Evolutionary conservation across 352 stramenopile species (phyloP), one percentile per base, ranked within the genome.

Genomic region (Phytophthora parvispora): DNA sequence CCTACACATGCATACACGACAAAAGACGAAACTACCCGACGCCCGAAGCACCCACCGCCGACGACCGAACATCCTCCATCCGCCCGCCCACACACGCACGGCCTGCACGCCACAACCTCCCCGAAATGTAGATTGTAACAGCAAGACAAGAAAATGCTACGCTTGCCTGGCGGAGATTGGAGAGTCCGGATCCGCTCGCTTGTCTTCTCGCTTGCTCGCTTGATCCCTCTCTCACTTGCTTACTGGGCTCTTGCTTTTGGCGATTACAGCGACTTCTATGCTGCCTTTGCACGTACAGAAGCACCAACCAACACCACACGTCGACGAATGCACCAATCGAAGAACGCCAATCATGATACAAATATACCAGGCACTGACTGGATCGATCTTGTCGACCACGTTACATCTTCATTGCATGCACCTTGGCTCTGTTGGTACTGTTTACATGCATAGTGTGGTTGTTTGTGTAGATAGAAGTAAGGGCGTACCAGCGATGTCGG

Each of bases 31-130:
- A 54, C 48, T 38, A 61, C 7, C 8, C 36, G 12, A 45, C 12
- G n/a, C n/a, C 34, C 6, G 45, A 57, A 34, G 51, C 38, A 27
- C 42, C 18, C 38, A 45, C 38, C 38, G 6, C 38, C 18, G 38
- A 9, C 38, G 38, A 45, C 6, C 18, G 1, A 4, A 24, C 6
- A 45, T 22, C 38, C 18, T 13, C 16, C 6, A 45, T 22, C 38
- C 18, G 12, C 16, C 7, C 38, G 18, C 38, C 1, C 6, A n/a
- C 38, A n/a, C 38, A n/a, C 45, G 27, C 45, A 20, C 20, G 54
- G 42, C 64, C 57, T 72, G 64, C 56, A 72, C 32, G 64, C 31
- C 64, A 72, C 56, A 72, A 67, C 64, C 64, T 72, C 56, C 49
- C 49, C 45, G 18, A 48, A 71, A 64, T 20, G 51, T 56, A 6